Conservation (phyloP, 768 basidiomycete genomes). For the Mycena indigotica region DNA sequence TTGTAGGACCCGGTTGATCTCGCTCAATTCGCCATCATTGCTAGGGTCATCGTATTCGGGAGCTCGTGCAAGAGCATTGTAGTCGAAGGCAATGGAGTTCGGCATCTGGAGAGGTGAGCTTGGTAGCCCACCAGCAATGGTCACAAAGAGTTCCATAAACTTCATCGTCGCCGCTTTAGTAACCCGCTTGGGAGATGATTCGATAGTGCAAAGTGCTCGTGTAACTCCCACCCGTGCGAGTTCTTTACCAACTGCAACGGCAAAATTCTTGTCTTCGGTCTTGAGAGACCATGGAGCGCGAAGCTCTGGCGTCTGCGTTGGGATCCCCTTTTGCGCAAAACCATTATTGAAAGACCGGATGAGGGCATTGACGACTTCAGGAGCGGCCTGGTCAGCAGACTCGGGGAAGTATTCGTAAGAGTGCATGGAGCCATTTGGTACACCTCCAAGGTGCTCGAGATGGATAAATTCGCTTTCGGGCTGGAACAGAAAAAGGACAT, state of each 20-base stretch:
- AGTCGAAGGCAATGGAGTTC: conserved; percentile 6
- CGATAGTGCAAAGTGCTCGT: not conserved
- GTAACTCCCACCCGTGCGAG: conserved; percentile 5
- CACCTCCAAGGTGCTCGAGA: not conserved
- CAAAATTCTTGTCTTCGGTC: conserved; percentile 15
- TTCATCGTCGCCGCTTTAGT: not conserved
- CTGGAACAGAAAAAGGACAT: not conserved
- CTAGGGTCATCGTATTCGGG: not conserved
- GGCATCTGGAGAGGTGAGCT: not conserved
- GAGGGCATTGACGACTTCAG: conserved; percentile 31
- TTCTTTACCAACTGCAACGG: conserved; percentile 5
- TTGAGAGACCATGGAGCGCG: conserved; percentile 17
- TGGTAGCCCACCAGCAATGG: not conserved
- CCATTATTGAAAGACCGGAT: conserved; percentile 30
- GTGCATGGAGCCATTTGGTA: not conserved
- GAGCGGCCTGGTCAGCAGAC: conserved; percentile 31
- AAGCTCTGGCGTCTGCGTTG: not conserved
- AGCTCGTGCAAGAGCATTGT: not conserved
- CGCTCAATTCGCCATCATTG: not conserved
- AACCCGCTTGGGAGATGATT: not conserved
- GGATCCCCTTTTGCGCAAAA: not conserved
- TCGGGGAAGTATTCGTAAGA: conserved; percentile 33
- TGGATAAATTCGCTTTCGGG: not conserved
- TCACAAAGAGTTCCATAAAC: not conserved
- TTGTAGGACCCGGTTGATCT: not conserved